Evolutionary conservation across 169 alveolate genomes (phyloP), one percentile per base, ranked within the genome.

Genomic region (Plasmodium gallinaceum): DNA sequence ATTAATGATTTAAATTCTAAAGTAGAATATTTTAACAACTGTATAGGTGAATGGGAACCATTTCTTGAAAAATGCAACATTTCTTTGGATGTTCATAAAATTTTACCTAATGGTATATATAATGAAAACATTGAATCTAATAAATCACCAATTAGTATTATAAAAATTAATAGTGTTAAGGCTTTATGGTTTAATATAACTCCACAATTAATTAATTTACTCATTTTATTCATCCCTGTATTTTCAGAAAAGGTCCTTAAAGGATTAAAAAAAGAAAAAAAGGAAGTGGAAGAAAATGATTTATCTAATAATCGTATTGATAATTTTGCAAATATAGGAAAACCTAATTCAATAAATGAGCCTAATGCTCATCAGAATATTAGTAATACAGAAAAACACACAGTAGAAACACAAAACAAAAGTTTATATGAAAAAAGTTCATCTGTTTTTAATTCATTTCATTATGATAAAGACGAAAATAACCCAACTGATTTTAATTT

Each of bases 41-140:
- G 88, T 32, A 90, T 94, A 16, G 96, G 96, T 57, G 96, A 94
- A 52, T 94, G 96, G 96, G 96, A 94, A 76, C 96, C 96, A 46
- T 94, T 88, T 88, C 52, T 94, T 46, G 96, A 94, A 68, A 88
- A 92, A 37, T 93, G 94, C 65, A 93, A 89, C 76, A 76, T 48
- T 46, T 90, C 91, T 37, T 76, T 52, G 43, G 93, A 52, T 46
- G 70, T 74, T 22, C 89, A 76, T 39, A 57, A 58, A 37, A 64
- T 74, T 18, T 85, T 86, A n/a, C 74, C 92, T 18, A 70, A 51
- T 61, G 90, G 93, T 12, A 51, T 68, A 2, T 61, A 88, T 52
- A 88, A 88, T 76, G 96, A 92, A 18, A 93, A 94, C 22, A 89
- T 75, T n/a, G 95, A 96, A 95, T 88, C 90, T 10, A 88, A 71